Evolutionary conservation across 257 asterid species (phyloP), one percentile per base, ranked within the genome.

Genomic region (Paraleonurus japonicus): DNA sequence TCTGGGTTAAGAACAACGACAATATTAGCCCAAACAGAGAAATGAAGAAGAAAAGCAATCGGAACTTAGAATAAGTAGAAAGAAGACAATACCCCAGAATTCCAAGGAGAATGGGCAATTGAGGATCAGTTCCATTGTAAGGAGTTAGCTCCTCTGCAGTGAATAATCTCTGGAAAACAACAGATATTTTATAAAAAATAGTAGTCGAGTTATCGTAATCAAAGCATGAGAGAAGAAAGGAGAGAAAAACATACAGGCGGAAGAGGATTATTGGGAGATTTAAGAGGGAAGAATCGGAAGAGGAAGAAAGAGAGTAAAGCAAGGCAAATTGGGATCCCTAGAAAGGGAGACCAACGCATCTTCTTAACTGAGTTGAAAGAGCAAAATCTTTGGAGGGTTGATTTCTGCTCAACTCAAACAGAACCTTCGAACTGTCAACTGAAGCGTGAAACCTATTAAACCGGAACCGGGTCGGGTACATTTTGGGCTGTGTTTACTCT

Each of bases 21-120:
- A 22, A 37, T 23, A 60, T 53, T 24, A 61, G 22, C 50, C 22
- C 4, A 60, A 71, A 51, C 48, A 62, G 37, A 67, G 30, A 16
- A 33, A 12, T 1, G 20, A 20, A n/a, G 28, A 35, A 26, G 35
- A 2, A 9, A 45, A 43, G 15, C 2, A 7, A 32, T 11, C 27
- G 35, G 26, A 48, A 3, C 12, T 7, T 2, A 55, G 6, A 11
- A 11, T 1, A 19, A 51, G 37, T 4, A 62, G 6, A 47, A 64
- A 37, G 23, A 51, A 67, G 65, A 39, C 17, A 15, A 30, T 82
- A 92, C 96, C 98, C 97, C 54, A 93, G 81, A 70, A 93, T 85
- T 37, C 86, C 92, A 33, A 90, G 94, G 74, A 86, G 85, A 68
- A 90, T 87, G 62, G 98, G 96, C 84, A 85, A 78, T 20, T 70